A percentile compares a stretch with the other conserved stretches of the same genome.
Evolutionary conservation across 2,329 filamentous ascomycete genomes (phyloP).

Genomic region (Exophiala sp.): DNA sequence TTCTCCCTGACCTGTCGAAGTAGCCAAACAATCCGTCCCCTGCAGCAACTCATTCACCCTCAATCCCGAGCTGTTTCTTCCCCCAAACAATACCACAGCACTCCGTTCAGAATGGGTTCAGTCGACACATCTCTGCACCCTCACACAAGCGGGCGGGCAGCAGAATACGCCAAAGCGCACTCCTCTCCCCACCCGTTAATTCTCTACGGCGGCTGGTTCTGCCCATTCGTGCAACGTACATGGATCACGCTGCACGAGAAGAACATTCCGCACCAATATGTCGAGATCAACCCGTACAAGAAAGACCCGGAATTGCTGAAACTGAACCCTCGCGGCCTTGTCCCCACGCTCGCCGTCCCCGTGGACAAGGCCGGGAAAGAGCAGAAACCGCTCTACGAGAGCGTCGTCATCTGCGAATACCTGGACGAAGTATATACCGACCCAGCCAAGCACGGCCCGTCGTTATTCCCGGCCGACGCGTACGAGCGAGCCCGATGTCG

Average conservation of each 20-base stretch:
- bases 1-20: not conserved
- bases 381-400: constrained; percentile 60
- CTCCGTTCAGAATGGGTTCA: constrained; percentile 27
- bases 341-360: constrained; percentile 57
- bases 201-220: constrained; percentile 72
- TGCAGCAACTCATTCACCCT: not conserved
- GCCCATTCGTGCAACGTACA: constrained; percentile 57
- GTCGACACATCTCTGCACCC: constrained; percentile 43
- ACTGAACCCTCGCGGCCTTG: constrained; percentile 68
- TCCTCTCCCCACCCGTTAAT: constrained; percentile 42
- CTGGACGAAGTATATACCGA: constrained; percentile 63
- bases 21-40: not conserved
- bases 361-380: constrained; percentile 36
- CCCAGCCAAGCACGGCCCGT: constrained; percentile 36
- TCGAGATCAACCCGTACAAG: constrained; percentile 72
- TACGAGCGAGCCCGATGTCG: constrained; percentile 61
- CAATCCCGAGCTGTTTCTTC: not conserved
- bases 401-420: constrained; percentile 66
- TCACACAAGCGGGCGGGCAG: constrained; percentile 42
- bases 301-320: constrained; percentile 64
- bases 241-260: constrained; percentile 73
- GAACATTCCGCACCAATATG: constrained; percentile 66
- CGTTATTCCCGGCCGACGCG: constrained; percentile 55
- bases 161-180: constrained; percentile 34
- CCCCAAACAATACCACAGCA: not conserved